Conservation (phyloP, 768 basidiomycete species). For the Pleurotus salmoneostramineus region DNA sequence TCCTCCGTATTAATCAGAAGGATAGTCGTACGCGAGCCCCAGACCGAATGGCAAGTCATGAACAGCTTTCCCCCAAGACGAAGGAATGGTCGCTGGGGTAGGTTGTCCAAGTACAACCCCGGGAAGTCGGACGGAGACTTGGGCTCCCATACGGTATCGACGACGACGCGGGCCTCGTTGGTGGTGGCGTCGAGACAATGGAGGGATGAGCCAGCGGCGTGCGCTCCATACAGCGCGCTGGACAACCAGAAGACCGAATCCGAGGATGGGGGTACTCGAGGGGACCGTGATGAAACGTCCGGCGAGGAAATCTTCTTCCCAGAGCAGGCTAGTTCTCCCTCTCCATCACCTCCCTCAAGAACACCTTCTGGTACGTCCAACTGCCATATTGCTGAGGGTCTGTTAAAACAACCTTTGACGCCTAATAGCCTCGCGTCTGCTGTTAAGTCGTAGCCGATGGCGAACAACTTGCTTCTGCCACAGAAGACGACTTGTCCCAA, state of each 20-base stretch:
- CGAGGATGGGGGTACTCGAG: conserved; percentile 36
- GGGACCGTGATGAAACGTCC: conserved; percentile 53
- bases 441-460: conserved; percentile 60
- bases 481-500: conserved; percentile 59
- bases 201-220: conserved; percentile 51
- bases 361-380: conserved; percentile 23
- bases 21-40: conserved; percentile 51
- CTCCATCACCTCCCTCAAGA: neutral
- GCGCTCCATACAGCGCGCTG: conserved; percentile 52
- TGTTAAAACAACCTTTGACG: conserved; percentile 55
- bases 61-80: conserved; percentile 14
- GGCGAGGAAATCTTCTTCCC: conserved; percentile 37
- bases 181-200: conserved; percentile 36
- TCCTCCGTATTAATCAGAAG: conserved; percentile 37
- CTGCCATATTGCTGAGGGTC: conserved; percentile 54
- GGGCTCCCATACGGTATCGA: conserved; percentile 39
- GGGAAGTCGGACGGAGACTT: conserved; percentile 41
- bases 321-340: conserved; percentile 12
- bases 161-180: conserved; percentile 16
- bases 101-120: conserved; percentile 53
- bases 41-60: conserved; percentile 45
- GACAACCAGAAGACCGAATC: conserved; percentile 49
- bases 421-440: conserved; percentile 57
- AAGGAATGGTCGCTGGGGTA: conserved; percentile 40
- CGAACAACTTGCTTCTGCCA: conserved; percentile 37